Evolutionary conservation across 1,284 basidiomycete genomes (phyloP).

Genomic region (Sphagnurus paluster): DNA sequence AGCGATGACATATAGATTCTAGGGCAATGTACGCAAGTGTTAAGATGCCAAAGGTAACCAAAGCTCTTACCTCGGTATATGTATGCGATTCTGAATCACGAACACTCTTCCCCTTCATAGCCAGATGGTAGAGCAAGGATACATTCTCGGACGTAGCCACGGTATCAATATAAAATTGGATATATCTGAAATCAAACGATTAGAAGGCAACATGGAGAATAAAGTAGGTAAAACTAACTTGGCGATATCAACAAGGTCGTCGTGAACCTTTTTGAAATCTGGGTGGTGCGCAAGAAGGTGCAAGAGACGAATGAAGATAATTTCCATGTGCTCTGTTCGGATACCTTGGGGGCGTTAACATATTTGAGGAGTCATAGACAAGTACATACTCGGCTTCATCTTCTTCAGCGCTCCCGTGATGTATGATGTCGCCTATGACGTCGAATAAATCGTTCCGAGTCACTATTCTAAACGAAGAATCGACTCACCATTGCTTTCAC

Average conservation of each 20-base stretch:
- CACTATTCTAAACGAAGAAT: neutral
- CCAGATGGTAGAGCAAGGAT: constrained; percentile 81
- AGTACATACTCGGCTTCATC: constrained; percentile 45
- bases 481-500: constrained; percentile 59
- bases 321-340: constrained; percentile 72
- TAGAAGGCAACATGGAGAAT: neutral
- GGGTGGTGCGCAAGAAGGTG: constrained; percentile 93
- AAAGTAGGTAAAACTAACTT: constrained; percentile 46
- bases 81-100: constrained; percentile 70
- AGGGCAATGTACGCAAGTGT: constrained; percentile 10
- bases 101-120: constrained; percentile 84
- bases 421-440: constrained; percentile 57
- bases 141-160: constrained; percentile 79
- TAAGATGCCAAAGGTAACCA: neutral
- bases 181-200: constrained; percentile 56
- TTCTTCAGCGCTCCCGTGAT: constrained; percentile 48
- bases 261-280: constrained; percentile 70
- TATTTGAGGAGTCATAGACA: constrained; percentile 2
- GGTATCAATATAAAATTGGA: constrained; percentile 85
- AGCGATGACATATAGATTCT: constrained; percentile 89
- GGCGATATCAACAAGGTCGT: constrained; percentile 70
- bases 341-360: constrained; percentile 37
- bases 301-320: constrained; percentile 83
- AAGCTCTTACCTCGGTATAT: constrained; percentile 61
- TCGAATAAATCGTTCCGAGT: neutral